phyloP scores from a whole-genome alignment of 352 stramenopile species.

The Elongisporangium undulatum region DNA sequence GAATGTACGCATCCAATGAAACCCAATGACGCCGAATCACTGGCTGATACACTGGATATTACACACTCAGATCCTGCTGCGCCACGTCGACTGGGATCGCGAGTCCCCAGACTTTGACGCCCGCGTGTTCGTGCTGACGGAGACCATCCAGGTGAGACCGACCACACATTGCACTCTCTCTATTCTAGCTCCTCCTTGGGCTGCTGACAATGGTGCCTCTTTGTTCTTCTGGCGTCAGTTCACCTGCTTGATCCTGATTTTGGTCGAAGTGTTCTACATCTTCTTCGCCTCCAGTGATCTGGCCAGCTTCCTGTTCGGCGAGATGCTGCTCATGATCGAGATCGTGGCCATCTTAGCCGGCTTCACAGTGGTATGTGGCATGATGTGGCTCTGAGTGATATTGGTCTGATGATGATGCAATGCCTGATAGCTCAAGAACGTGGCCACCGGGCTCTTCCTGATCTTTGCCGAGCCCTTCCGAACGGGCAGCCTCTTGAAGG shows the following conservation, averaged over 20 bases:
- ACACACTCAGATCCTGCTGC: conserved; percentile 49
- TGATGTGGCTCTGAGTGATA: background rate
- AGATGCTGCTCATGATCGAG: conserved; percentile 64
- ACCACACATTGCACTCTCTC: no score
- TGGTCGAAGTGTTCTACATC: conserved; percentile 82
- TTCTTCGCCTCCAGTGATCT: conserved; percentile 67
- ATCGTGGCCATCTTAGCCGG: conserved; percentile 49
- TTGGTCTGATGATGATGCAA: no score
- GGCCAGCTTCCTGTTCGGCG: conserved; percentile 61
- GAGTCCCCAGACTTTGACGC: conserved; percentile 55
- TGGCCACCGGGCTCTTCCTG: conserved; percentile 74
- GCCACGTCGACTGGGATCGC: conserved; percentile 77
- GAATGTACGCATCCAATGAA: conserved; percentile 37
- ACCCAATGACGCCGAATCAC: background rate
- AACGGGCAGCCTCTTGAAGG: conserved; percentile 55
- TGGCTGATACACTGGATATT: conserved; percentile 1
- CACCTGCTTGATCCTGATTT: conserved; percentile 60
- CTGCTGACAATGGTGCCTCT: no score
- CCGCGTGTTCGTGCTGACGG: conserved; percentile 79
- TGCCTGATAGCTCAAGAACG: conserved; percentile 64
- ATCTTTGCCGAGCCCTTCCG: conserved; percentile 83
- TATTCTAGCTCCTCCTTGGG: no score
- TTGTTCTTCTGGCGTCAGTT: conserved; percentile 31
- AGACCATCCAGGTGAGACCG: conserved; percentile 58
- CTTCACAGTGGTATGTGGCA: conserved; percentile 53